Evolutionary conservation across 164 flowering plant species (phyloP), one percentile per base, ranked within the genome.

Genomic region (Vitis rotundifolia): DNA sequence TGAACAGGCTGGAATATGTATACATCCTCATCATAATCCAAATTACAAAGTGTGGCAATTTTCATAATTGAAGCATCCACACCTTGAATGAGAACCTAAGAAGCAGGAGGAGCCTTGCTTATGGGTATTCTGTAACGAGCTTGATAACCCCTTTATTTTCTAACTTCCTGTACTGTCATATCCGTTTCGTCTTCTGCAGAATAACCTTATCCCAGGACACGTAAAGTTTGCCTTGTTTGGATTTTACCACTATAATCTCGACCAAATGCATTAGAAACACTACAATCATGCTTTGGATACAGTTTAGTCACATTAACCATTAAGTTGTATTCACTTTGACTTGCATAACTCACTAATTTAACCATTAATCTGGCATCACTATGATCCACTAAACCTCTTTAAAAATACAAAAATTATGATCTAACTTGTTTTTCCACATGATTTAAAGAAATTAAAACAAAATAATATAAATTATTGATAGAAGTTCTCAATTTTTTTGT

Each of bases 61-160:
- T 96, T 96, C 97, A 89, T 96, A 18, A 96, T 93, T 8, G 99
- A 96, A 63, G 97, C 97, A 88, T 92, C 99, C 6, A 96, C 99
- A 68, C 99, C 98, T 84, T 96, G 98, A 82, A 96, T 91, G 13
- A 96, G 91, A 75, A 96, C 97, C 99, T 97, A 96, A 60, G 97
- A 88, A 75, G 97, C 99, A 63, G 99, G 97, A 77, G 95, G 97
- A 54, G 99, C 99, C 82, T 86, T 87, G 77, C 89, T 87, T 68
- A 96, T 79, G 54, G 99, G 97, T 71, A 92, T 80, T 65, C 97
- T 88, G 63, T 92, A 93, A 65, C 97, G 95, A 74, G 97, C 92
- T 85, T 96, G 99, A 77, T 91, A 96, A 26, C 92, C 88, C 97
- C 98, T 92, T 57, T 93, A 71, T 77, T 93, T 96, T 19, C 98